Evolutionary conservation across 179 eudicot species (phyloP).

Genomic region (Heliamphora pulchella): DNA sequence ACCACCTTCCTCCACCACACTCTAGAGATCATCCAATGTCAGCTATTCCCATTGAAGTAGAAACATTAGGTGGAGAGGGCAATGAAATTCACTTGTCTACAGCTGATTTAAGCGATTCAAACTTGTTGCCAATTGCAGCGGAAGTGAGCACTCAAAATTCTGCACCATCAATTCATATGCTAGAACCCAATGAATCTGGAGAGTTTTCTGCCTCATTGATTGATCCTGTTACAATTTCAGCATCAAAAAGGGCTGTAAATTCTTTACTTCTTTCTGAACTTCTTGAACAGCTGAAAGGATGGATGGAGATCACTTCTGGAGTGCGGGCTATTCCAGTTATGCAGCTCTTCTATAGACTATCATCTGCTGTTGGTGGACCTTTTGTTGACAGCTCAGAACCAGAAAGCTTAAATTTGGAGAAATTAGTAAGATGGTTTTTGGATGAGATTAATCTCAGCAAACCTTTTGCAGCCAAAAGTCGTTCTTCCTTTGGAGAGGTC

Average conservation of each 20-base stretch:
- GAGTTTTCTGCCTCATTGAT: constrained; percentile 62
- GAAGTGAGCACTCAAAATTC: constrained; percentile 52
- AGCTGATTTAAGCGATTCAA: constrained; percentile 56
- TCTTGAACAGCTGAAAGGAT: constrained; percentile 75
- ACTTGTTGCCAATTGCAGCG: constrained; percentile 46
- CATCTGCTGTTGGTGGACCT: constrained; percentile 98
- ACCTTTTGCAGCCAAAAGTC: constrained; percentile 62
- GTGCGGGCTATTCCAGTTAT: constrained; percentile 85
- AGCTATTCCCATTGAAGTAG: constrained; percentile 94
- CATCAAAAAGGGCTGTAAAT: constrained; percentile 92
- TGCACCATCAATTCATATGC: constrained; percentile 70
- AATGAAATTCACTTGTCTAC: constrained; percentile 69
- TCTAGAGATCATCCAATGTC: constrained; percentile 98
- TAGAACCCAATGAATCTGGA: constrained; percentile 72
- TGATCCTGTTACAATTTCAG: constrained; percentile 94
- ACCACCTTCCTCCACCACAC: constrained; percentile 91
- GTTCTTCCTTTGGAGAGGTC: constrained; percentile 84
- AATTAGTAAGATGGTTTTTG: constrained; percentile 84
- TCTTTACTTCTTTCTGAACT: constrained; percentile 86
- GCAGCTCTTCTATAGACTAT: constrained; percentile 92
- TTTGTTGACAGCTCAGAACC: constrained; percentile 72
- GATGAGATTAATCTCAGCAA: constrained; percentile 70
- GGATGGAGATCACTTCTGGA: constrained; percentile 95
- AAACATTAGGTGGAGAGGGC: constrained; percentile 78
- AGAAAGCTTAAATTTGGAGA: constrained; percentile 81